Evolutionary conservation across 345 rosid genomes (phyloP).

Genomic region (Eucalyptus paniculata): DNA sequence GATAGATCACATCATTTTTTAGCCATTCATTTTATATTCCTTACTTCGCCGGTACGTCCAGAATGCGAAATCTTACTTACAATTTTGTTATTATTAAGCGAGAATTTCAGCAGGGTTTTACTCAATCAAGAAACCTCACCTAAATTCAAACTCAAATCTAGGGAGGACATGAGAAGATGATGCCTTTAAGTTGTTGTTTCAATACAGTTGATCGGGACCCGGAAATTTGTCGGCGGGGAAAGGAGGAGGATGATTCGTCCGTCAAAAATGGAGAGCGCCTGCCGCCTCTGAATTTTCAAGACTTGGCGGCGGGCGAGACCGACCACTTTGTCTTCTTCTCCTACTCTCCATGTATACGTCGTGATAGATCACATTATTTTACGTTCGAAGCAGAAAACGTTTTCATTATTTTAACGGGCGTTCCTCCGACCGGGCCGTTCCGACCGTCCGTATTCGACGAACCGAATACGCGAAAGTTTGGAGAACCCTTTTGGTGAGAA

Average conservation of each 20-base stretch:
- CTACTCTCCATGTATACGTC: neutral
- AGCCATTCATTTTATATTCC: no score
- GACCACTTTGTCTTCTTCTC: neutral
- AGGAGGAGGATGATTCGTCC: neutral
- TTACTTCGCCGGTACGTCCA: no score
- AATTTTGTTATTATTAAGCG: neutral
- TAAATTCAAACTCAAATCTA: no score
- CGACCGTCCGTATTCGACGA: neutral
- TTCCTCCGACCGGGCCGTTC: neutral
- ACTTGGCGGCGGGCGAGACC: neutral
- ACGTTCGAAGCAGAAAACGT: neutral
- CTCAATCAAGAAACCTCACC: neutral
- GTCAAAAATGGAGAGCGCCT: neutral
- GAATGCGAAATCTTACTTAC: neutral
- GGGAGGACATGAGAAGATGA: no score
- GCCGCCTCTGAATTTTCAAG: neutral
- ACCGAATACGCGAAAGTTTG: neutral
- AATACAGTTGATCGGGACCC: neutral
- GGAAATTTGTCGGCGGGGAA: neutral
- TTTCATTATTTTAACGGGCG: neutral
- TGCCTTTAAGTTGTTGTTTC: no score
- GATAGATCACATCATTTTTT: neutral
- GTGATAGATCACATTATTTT: neutral
- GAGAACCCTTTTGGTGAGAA: neutral
- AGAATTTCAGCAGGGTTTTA: neutral